Conservation (phyloP, 2,329 filamentous ascomycete species). For the Plenodomus tracheiphilus region DNA sequence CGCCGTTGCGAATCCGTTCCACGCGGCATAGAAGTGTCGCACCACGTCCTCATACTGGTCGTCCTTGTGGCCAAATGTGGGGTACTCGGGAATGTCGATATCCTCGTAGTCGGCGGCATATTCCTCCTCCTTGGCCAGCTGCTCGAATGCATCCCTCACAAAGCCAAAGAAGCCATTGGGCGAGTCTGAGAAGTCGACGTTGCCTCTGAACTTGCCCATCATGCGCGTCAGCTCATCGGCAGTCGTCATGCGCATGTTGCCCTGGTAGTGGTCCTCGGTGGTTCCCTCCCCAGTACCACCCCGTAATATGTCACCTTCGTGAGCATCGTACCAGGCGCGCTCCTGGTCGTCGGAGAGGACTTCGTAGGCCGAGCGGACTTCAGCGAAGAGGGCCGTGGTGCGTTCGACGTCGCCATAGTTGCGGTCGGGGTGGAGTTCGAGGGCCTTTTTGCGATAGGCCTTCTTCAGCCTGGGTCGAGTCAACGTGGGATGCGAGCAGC, state of each 20-base stretch:
- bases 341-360: slow-evolving; percentile 96
- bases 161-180: slow-evolving; percentile 84
- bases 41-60: slow-evolving; percentile 78
- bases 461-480: slow-evolving; percentile 73
- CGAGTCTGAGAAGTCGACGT: slow-evolving; percentile 78
- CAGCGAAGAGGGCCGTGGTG: slow-evolving; percentile 83
- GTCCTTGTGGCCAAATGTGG: slow-evolving; percentile 77
- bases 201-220: slow-evolving; percentile 78
- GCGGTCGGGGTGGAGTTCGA: slow-evolving; percentile 92
- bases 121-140: slow-evolving; percentile 78
- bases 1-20: slow-evolving; percentile 78
- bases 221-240: slow-evolving; percentile 77
- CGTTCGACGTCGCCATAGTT: slow-evolving; percentile 85
- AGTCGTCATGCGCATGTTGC: slow-evolving; percentile 76
- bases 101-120: slow-evolving; percentile 72
- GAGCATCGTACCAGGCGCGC: slow-evolving; percentile 95
- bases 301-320: slow-evolving; percentile 80
- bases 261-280: slow-evolving; percentile 60
- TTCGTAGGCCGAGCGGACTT: slow-evolving; percentile 91
- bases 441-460: slow-evolving; percentile 85
- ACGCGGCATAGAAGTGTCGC: slow-evolving; percentile 77
- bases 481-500: not conserved
- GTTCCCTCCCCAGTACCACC: slow-evolving; percentile 59
- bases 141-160: slow-evolving; percentile 74
- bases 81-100: slow-evolving; percentile 67